These are phyloP conservation scores for Diaporthe australafricana DNA, from an alignment of 2,329 filamentous ascomycete genomes.

Conservation along the genomic window DNA sequence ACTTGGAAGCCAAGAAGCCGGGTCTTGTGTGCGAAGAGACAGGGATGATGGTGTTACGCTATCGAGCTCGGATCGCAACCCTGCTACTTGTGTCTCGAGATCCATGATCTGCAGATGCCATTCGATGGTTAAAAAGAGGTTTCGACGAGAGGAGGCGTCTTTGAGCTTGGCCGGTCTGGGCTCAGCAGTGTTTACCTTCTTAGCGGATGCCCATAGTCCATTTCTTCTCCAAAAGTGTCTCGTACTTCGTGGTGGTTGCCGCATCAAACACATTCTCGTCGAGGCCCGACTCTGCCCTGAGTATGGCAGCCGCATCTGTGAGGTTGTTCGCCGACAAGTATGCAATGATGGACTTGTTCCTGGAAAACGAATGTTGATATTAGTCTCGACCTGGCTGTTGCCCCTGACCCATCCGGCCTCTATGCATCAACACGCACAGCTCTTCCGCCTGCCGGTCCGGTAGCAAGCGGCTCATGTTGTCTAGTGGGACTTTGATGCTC, in stretches of 20 bases:
- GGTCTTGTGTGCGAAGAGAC: conserved; percentile 84
- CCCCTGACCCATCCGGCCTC: no score
- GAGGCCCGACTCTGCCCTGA: conserved; percentile 81
- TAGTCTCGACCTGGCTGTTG: conserved; percentile 13
- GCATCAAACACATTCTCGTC: conserved; percentile 79
- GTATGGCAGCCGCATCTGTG: conserved; percentile 73
- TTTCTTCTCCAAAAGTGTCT: conserved; percentile 94
- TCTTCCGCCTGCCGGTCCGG: conserved; percentile 91
- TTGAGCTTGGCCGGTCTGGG: conserved; percentile 27
- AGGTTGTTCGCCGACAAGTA: conserved; percentile 84
- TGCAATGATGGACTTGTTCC: conserved; percentile 93
- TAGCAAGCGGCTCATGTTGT: no score
- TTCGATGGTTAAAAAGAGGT: no score
- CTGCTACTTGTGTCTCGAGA: conserved; percentile 77
- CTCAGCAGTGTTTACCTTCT: conserved; percentile 78
- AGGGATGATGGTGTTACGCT: conserved; percentile 82
- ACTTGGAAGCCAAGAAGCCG: conserved; percentile 85
- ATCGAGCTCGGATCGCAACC: conserved; percentile 85
- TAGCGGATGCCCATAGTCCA: conserved; percentile 95
- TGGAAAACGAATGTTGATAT: conserved; percentile 53
- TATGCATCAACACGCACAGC: no score
- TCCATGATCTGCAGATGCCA: conserved; percentile 98
- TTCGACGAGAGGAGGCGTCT: conserved; percentile 34
- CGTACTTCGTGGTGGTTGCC: conserved; percentile 90
- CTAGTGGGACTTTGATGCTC: no score